These are phyloP conservation scores for Populus simonii DNA, from an alignment of 345 rosid species.

Conservation along the genomic window DNA sequence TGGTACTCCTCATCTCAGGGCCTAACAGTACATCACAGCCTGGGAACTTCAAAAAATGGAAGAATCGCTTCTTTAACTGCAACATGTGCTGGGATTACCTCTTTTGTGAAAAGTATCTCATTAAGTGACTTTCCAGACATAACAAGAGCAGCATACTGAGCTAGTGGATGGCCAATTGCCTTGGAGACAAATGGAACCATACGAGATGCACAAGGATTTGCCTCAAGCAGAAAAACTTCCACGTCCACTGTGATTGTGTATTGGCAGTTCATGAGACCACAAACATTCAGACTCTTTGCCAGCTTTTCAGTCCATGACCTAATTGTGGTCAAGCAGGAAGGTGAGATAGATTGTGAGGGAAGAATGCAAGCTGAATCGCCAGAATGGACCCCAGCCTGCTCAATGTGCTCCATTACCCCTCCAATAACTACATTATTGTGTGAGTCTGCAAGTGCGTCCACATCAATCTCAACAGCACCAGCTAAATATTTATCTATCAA, in stretches of 20 bases:
- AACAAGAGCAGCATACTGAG: conserved; percentile 87
- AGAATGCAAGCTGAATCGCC: conserved; percentile 95
- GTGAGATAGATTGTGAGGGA: conserved; percentile 75
- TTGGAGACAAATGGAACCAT: conserved; percentile 98
- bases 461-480: conserved; percentile 88
- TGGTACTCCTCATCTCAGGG: conserved; percentile 97
- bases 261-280: conserved; percentile 97
- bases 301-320: conserved; percentile 73
- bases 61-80: conserved; percentile 96
- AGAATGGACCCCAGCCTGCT: conserved; percentile 98
- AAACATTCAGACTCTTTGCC: conserved; percentile 75
- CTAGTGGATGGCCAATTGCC: conserved; percentile 92
- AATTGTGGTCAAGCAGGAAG: conserved; percentile 71
- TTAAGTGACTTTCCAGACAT: conserved; percentile 83
- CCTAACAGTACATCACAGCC: conserved; percentile 94
- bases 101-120: conserved; percentile 65
- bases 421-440: conserved; percentile 83
- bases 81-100: conserved; percentile 76
- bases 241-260: conserved; percentile 78
- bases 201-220: conserved; percentile 96
- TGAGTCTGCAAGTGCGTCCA: conserved; percentile 85
- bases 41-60: conserved; percentile 86
- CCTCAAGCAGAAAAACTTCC: conserved; percentile 91
- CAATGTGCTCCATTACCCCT: conserved; percentile 97
- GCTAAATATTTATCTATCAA: conserved; percentile 82